A percentile compares a stretch with the other conserved stretches of the same genome.
Conservation (phyloP, 139 green algal genomes). For the Astrephomene gubernaculifera region DNA sequence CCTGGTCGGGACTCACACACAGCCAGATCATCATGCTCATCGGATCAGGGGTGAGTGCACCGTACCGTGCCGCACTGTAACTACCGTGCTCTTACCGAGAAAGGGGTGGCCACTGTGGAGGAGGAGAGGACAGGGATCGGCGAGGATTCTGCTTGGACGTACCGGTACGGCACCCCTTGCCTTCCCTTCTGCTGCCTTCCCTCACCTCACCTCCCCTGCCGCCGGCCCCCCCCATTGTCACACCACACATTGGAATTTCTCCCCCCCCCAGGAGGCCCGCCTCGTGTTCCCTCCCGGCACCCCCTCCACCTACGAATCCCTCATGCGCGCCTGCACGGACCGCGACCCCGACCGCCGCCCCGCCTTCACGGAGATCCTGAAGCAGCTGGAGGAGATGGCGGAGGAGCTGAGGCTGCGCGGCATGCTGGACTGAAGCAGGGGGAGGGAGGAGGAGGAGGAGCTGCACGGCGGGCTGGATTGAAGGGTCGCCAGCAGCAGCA, state of each 20-base stretch:
- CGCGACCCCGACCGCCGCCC: conserved; percentile 45
- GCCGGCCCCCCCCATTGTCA: too few species aligned
- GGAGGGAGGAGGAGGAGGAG: neutral
- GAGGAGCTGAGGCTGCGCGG: neutral
- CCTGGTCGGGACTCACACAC: conserved; percentile 64
- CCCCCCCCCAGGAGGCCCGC: conserved; percentile 45
- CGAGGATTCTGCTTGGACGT: too few species aligned
- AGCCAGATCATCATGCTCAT: conserved; percentile 54
- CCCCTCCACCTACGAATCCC: conserved; percentile 28
- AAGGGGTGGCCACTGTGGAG: too few species aligned
- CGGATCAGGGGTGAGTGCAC: conserved; percentile 18
- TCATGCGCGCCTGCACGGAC: conserved; percentile 53
- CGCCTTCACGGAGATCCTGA: conserved; percentile 25
- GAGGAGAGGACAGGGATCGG: too few species aligned
- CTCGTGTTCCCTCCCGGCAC: conserved; percentile 49
- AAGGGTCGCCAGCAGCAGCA: too few species aligned
- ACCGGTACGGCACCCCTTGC: too few species aligned
- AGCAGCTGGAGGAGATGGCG: conserved; percentile 24
- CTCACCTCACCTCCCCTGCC: too few species aligned
- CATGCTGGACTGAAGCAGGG: conserved; percentile 2
- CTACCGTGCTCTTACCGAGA: too few species aligned
- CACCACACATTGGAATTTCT: too few species aligned
- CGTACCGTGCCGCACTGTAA: too few species aligned
- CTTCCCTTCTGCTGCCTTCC: too few species aligned
- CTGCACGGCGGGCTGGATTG: too few species aligned